phyloP scores from a whole-genome alignment of 768 basidiomycete genomes.

The Amanita rimosa region DNA sequence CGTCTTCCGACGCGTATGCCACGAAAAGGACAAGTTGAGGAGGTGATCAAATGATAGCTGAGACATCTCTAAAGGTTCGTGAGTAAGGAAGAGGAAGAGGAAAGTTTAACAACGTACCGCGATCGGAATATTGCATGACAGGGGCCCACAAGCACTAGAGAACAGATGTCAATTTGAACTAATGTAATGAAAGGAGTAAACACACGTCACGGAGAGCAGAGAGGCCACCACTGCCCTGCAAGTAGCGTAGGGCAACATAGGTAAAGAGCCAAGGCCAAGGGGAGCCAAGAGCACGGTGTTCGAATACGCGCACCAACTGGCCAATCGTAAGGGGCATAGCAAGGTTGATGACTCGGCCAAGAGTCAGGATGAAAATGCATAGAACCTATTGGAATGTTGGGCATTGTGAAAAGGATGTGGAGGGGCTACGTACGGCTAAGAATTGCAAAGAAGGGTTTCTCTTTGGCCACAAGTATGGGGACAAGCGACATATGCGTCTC shows the following conservation, averaged over 20 bases:
- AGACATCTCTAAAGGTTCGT: conserved; percentile 56
- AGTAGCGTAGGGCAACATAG: conserved; percentile 61
- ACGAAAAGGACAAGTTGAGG: conserved; percentile 75
- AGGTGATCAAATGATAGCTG: conserved; percentile 79
- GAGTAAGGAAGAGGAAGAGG: not conserved
- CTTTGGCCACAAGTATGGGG: conserved; percentile 80
- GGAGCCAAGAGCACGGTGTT: conserved; percentile 30
- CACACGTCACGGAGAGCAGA: conserved; percentile 50
- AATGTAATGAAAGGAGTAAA: not conserved
- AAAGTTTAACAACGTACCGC: conserved; percentile 26
- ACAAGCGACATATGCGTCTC: conserved; percentile 50
- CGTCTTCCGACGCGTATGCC: conserved; percentile 75
- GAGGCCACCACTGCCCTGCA: conserved; percentile 71
- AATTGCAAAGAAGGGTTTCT: conserved; percentile 56
- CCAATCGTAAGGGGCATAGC: conserved; percentile 64
- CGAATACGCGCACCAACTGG: conserved; percentile 45
- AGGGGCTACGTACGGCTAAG: conserved; percentile 38
- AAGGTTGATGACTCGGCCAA: conserved; percentile 71
- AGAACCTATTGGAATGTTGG: conserved; percentile 29
- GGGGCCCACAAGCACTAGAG: conserved; percentile 67
- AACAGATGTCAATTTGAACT: not conserved
- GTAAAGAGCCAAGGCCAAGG: conserved; percentile 61
- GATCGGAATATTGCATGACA: conserved; percentile 82
- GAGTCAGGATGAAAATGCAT: conserved; percentile 58
- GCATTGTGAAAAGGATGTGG: not conserved